Conservation (phyloP, 495 filamentous ascomycete species). For the Penicillium subrubescens region DNA sequence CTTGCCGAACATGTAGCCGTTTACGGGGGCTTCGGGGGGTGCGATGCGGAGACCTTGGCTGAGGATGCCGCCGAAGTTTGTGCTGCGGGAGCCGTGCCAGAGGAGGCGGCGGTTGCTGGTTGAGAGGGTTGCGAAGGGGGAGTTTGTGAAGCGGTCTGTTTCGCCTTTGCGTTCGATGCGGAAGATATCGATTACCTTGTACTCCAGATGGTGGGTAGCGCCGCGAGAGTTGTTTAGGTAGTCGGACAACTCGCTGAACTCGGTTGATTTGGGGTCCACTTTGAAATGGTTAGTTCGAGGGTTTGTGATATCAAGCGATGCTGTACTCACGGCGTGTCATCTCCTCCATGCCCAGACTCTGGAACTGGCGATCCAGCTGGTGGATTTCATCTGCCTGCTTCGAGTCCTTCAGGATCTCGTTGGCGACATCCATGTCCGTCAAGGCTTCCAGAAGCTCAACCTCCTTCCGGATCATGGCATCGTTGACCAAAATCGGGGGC, state of each 20-base stretch:
- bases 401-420: constrained; percentile 71
- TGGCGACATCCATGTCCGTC: constrained; percentile 79
- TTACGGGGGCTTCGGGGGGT: constrained; percentile 77
- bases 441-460: constrained; percentile 75
- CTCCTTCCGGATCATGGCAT: constrained; percentile 66
- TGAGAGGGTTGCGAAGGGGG: constrained; percentile 45
- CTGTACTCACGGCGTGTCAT: constrained; percentile 59
- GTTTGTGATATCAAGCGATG: background rate
- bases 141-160: constrained; percentile 63
- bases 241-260: constrained; percentile 63
- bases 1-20: constrained; percentile 83
- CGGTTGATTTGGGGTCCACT: constrained; percentile 57
- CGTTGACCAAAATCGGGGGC: constrained; percentile 62
- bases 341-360: constrained; percentile 69
- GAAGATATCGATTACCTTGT: constrained; percentile 68
- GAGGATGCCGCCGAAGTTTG: constrained; percentile 83
- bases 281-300: background rate
- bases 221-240: constrained; percentile 70
- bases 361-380: constrained; percentile 68
- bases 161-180: constrained; percentile 79
- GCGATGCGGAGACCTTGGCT: constrained; percentile 85
- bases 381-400: constrained; percentile 56
- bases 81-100: constrained; percentile 78
- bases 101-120: constrained; percentile 68
- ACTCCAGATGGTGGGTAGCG: constrained; percentile 58